phyloP scores from a whole-genome alignment of 805 yeast genomes.

The Yarrowia deformans region DNA sequence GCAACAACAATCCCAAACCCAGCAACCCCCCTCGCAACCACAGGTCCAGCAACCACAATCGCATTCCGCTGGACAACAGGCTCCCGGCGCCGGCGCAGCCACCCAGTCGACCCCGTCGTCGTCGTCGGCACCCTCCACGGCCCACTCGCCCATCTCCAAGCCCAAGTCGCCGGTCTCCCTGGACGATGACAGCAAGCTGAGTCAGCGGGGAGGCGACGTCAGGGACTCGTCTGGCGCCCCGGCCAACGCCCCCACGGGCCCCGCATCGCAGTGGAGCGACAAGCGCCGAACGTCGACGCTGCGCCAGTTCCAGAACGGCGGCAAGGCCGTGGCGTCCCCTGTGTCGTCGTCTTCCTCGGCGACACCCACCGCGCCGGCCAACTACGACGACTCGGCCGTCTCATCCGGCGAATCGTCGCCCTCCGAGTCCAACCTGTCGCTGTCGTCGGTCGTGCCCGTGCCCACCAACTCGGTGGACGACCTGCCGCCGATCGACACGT shows the following conservation, averaged over 20 bases:
- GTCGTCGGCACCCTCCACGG: conserved; percentile 27
- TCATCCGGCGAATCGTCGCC: conserved; percentile 28
- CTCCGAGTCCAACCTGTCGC: conserved; percentile 23
- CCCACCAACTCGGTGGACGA: conserved; percentile 36
- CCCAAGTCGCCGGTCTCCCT: conserved; percentile 17
- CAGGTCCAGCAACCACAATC: conserved; percentile 22
- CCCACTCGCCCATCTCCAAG: conserved; percentile 36
- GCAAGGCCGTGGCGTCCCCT: conserved; percentile 14
- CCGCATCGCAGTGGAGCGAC: conserved; percentile 39
- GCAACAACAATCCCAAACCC: conserved; percentile 21
- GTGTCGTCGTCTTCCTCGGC: no score
- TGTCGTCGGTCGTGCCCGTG: conserved; percentile 27
- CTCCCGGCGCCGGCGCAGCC: conserved; percentile 12
- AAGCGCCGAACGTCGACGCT: conserved; percentile 37
- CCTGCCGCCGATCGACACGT: conserved; percentile 37
- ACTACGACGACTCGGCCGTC: conserved; percentile 20
- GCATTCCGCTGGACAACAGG: not conserved
- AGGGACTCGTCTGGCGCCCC: conserved; percentile 4
- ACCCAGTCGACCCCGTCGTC: conserved; percentile 1
- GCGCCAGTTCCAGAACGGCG: conserved; percentile 32
- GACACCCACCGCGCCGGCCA: conserved; percentile 33
- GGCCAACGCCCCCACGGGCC: conserved; percentile 37
- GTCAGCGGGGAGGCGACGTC: no score
- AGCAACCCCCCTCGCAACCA: not conserved
- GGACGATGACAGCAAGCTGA: conserved; percentile 9